phyloP scores from a whole-genome alignment of 2,329 filamentous ascomycete species.

The Amauroascus niger region DNA sequence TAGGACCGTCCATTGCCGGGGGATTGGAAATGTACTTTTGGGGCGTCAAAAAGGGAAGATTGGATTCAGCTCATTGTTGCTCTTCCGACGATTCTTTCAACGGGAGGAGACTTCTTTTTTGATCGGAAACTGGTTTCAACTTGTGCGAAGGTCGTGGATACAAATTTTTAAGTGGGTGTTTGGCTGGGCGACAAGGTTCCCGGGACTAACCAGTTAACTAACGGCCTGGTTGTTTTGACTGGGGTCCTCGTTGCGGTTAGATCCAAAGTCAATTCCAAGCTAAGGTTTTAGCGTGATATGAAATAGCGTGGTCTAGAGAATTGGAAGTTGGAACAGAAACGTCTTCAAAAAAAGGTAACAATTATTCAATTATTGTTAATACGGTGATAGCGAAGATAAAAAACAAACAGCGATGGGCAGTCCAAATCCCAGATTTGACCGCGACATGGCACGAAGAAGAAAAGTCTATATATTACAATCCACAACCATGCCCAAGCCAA shows the following conservation, averaged over 20 bases:
- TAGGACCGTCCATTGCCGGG: not conserved
- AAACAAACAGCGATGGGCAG: not conserved
- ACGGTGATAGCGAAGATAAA: not conserved
- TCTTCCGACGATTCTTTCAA: not conserved
- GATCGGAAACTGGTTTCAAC: not conserved
- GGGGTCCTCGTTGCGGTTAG: not conserved
- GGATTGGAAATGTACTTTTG: not conserved
- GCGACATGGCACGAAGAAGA: not conserved
- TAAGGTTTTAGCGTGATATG: not conserved
- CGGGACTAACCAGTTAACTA: not conserved
- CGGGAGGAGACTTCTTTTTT: not conserved
- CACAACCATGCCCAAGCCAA: constrained; percentile 1
- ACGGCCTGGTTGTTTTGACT: too few relatives aligned
- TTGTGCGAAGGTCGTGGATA: not conserved
- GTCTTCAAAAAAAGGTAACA: not conserved
- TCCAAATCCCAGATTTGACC: not conserved
- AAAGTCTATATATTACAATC: not conserved
- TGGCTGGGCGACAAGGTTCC: not conserved
- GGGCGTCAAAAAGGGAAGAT: not conserved
- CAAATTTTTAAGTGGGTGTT: not conserved
- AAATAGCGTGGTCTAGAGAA: not conserved
- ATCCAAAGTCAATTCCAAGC: not conserved
- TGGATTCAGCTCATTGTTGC: not conserved
- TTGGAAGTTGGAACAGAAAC: not conserved
- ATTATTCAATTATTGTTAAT: not conserved